Conservation (phyloP, 176 grass and related monocot genomes). For the Carex parvula region DNA sequence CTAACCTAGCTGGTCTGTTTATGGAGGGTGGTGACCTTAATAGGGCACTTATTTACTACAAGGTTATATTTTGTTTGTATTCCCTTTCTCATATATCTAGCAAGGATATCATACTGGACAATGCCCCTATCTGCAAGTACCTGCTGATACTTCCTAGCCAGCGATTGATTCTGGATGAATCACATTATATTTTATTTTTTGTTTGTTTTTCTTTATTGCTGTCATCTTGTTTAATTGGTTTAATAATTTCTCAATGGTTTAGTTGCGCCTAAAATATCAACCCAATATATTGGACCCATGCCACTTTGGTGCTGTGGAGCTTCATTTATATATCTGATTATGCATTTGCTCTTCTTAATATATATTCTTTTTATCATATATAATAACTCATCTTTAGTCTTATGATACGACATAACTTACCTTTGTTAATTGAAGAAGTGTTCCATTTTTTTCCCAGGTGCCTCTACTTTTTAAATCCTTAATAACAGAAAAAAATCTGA, state of each 20-base stretch:
- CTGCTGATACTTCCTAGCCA: not conserved
- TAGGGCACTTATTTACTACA: constrained; percentile 82
- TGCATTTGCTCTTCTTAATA: not conserved
- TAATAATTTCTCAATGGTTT: not conserved
- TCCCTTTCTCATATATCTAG: not conserved
- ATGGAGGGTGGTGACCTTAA: constrained; percentile 85
- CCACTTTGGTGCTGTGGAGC: not conserved
- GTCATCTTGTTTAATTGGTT: not conserved
- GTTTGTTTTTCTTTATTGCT: constrained; percentile 3
- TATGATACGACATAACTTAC: not conserved
- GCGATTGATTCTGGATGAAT: not conserved
- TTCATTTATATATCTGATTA: not conserved
- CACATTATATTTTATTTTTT: not conserved
- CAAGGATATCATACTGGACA: not conserved
- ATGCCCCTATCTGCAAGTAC: not conserved
- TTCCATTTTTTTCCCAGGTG: not conserved
- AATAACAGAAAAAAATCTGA: not conserved
- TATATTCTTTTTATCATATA: not conserved
- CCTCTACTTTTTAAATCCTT: not conserved
- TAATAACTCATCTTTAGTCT: not conserved
- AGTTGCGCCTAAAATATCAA: not conserved
- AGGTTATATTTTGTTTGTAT: constrained; percentile 43
- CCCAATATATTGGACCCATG: not conserved
- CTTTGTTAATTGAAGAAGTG: not conserved
- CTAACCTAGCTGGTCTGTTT: constrained; percentile 89